Conservation (phyloP, 1,284 basidiomycete genomes). For the Anthracocystis walkeri region DNA sequence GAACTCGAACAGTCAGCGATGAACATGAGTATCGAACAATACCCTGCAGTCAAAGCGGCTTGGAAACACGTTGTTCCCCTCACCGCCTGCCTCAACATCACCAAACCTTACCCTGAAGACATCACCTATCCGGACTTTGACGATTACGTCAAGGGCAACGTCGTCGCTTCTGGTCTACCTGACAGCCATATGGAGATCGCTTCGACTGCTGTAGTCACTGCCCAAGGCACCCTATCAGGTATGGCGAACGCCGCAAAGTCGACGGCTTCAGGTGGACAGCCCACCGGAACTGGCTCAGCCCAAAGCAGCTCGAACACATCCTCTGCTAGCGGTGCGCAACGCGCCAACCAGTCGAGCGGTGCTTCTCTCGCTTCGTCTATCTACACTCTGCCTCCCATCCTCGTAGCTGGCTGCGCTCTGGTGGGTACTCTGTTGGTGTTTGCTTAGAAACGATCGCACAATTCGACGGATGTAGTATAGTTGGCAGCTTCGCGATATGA, state of each 20-base stretch:
- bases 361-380: neutral
- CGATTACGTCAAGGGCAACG: conserved; percentile 44
- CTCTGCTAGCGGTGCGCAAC: neutral
- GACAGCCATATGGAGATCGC: conserved; percentile 24
- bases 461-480: too few relatives aligned
- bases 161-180: conserved; percentile 48
- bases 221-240: conserved; percentile 12
- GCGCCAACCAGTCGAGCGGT: neutral
- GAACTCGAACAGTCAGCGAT: conserved; percentile 59
- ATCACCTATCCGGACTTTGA: conserved; percentile 64
- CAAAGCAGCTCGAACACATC: neutral
- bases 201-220: conserved; percentile 8
- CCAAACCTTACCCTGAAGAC: conserved; percentile 71
- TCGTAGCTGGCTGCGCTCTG: conserved; percentile 2
- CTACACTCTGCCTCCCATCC: neutral
- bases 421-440: neutral
- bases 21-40: conserved; percentile 50
- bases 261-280: neutral
- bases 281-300: neutral
- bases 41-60: conserved; percentile 41
- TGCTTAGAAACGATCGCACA: neutral
- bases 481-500: too few relatives aligned
- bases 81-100: conserved; percentile 59
- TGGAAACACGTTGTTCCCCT: conserved; percentile 64
- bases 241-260: conserved; percentile 1